Evolutionary conservation across 768 basidiomycete species (phyloP).

Genomic region (Panus rudis): DNA sequence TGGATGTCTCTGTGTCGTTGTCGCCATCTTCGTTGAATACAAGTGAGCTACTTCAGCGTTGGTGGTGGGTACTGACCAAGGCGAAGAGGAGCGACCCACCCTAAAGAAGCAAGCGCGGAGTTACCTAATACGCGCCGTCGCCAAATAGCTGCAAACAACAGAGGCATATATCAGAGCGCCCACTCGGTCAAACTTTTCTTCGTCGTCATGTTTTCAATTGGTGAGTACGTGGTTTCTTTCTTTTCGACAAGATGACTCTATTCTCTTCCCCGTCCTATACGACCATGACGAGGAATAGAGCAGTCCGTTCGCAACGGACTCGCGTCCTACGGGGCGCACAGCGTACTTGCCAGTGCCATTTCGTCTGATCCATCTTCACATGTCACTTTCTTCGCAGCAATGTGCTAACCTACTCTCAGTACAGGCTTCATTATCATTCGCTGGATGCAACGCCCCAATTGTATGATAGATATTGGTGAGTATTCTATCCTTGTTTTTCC

Average conservation of each 20-base stretch:
- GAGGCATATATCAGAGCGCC: too few relatives aligned
- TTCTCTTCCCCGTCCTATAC: constrained; percentile 92
- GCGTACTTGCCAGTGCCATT: constrained; percentile 89
- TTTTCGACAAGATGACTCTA: constrained; percentile 48
- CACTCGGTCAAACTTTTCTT: too few relatives aligned
- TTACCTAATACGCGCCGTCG: too few relatives aligned
- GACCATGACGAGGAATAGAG: constrained; percentile 85
- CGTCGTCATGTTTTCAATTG: not conserved
- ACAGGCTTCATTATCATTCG: too few relatives aligned
- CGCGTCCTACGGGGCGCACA: constrained; percentile 52
- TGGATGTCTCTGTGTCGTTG: constrained; percentile 8
- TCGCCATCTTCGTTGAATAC: too few relatives aligned
- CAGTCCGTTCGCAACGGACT: constrained; percentile 72
- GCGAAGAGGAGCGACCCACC: not conserved
- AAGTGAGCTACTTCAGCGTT: not conserved
- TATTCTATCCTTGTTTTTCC: not conserved
- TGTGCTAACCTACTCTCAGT: not conserved
- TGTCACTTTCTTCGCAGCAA: not conserved
- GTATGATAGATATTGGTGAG: too few relatives aligned
- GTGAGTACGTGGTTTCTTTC: not conserved
- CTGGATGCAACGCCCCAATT: too few relatives aligned
- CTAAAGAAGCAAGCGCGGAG: too few relatives aligned
- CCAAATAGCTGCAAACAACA: not conserved
- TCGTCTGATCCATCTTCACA: constrained; percentile 48
- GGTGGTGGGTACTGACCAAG: not conserved